Conservation (phyloP, 257 asterid genomes). For the Linderniella brevidens region DNA sequence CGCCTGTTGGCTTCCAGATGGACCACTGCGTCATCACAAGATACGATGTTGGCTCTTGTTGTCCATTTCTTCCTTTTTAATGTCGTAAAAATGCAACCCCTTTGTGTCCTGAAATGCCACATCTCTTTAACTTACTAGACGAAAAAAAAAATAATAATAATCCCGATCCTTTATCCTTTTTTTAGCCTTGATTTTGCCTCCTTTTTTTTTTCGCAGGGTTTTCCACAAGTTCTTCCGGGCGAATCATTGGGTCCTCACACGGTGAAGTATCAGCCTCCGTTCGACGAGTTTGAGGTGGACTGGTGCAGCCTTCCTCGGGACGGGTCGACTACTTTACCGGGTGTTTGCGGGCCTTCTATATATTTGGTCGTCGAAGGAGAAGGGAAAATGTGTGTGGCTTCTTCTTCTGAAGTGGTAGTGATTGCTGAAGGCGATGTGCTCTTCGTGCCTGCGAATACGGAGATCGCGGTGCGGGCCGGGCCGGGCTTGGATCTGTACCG, state of each 20-base stretch:
- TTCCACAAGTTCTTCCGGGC: slow-evolving; percentile 52
- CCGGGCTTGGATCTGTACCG: slow-evolving; percentile 43
- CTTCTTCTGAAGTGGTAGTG: slow-evolving; percentile 13
- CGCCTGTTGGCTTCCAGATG: no score
- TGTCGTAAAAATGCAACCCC: no score
- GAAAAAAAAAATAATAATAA: no score
- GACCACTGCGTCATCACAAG: no score
- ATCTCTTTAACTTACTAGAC: no score
- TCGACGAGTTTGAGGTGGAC: slow-evolving; percentile 90
- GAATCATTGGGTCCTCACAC: slow-evolving; percentile 41
- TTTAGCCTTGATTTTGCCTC: no score
- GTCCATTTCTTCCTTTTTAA: no score
- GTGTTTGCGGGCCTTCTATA: slow-evolving; percentile 56
- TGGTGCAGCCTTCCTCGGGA: slow-evolving; percentile 47
- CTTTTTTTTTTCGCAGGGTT: no score
- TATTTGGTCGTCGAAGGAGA: slow-evolving; percentile 46
- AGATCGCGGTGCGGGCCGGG: slow-evolving; percentile 18
- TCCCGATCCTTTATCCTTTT: no score
- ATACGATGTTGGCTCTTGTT: no score
- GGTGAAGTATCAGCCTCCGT: slow-evolving; percentile 58
- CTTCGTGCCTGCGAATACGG: slow-evolving; percentile 46
- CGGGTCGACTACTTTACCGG: slow-evolving; percentile 32
- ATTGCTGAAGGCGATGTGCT: slow-evolving; percentile 31
- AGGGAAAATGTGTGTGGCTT: slow-evolving; percentile 26
- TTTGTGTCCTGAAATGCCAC: no score